Conservation (phyloP, 768 basidiomycete species). For the Calocybe indica region DNA sequence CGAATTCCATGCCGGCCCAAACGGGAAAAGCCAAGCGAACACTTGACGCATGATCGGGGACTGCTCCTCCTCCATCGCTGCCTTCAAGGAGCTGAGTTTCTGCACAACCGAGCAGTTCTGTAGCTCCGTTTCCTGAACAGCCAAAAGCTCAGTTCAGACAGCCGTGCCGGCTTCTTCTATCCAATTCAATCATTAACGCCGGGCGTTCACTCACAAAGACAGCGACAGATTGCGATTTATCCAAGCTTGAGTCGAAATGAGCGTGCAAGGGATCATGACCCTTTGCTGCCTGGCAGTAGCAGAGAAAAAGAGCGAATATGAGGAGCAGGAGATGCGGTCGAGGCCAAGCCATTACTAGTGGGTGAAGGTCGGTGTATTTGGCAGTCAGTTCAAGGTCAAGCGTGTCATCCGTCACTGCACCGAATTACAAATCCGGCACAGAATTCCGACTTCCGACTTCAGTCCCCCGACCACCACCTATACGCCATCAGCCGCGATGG, state of each 20-base stretch:
- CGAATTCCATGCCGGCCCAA: constrained; percentile 86
- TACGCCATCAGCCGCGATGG: no score
- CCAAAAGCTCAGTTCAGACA: neutral
- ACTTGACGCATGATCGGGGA: constrained; percentile 76
- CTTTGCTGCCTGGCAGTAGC: constrained; percentile 10
- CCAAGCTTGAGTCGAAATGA: neutral
- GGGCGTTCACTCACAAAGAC: constrained; percentile 12
- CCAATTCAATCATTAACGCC: no score
- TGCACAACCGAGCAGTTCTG: constrained; percentile 33
- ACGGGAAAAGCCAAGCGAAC: constrained; percentile 81
- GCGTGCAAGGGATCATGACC: neutral
- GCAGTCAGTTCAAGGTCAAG: no score
- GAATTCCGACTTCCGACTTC: constrained; percentile 1
- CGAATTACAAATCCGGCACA: neutral
- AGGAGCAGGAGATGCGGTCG: no score
- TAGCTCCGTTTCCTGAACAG: constrained; percentile 32
- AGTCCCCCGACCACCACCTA: neutral
- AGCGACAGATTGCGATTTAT: constrained; percentile 1
- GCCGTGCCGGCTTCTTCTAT: no score
- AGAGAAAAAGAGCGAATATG: constrained; percentile 36
- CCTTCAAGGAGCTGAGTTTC: constrained; percentile 53
- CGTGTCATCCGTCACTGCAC: neutral
- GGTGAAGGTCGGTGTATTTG: no score
- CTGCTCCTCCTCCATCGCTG: constrained; percentile 51
- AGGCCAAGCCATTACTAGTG: no score